Conservation (phyloP, 2,329 filamentous ascomycete genomes). For the Monilinia vaccinii-corymbosi region DNA sequence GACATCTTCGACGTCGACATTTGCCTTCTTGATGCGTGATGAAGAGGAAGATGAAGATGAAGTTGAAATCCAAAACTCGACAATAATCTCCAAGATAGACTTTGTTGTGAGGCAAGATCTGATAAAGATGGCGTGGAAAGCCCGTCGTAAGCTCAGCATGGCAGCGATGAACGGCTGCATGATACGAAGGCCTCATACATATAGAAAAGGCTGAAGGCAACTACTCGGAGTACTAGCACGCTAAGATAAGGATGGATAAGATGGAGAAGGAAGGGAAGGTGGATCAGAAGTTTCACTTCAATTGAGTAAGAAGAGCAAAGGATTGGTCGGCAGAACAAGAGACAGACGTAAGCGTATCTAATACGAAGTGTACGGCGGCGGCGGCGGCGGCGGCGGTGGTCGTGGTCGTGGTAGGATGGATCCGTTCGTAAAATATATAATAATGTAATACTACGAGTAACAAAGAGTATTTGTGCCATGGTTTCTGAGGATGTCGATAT, state of each 20-base stretch:
- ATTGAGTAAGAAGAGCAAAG: background rate
- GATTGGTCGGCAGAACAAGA: background rate
- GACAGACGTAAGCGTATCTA: background rate
- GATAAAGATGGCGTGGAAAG: conserved; percentile 44
- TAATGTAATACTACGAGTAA: no score
- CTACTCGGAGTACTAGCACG: background rate
- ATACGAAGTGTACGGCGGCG: background rate
- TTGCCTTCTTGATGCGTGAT: conserved; percentile 15
- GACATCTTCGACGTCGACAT: conserved; percentile 15
- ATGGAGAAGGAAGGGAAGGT: background rate
- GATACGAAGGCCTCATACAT: conserved; percentile 26
- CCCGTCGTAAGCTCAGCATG: conserved; percentile 49
- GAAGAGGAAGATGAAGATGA: conserved; percentile 13
- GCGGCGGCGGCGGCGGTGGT: conserved; percentile 1
- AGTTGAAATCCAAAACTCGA: conserved; percentile 45
- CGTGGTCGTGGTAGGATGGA: no score
- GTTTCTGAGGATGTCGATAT: no score
- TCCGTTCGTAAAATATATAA: no score
- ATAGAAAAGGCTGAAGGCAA: conserved; percentile 18
- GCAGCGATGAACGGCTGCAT: conserved; percentile 44
- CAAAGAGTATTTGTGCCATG: no score
- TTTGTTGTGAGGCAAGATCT: conserved; percentile 51
- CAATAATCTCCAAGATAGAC: conserved; percentile 47
- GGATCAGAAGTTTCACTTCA: background rate
- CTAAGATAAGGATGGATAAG: background rate